Base-by-base conservation (phyloP, 331 rosid genomes). In the Stylosanthes scabra region DNA sequence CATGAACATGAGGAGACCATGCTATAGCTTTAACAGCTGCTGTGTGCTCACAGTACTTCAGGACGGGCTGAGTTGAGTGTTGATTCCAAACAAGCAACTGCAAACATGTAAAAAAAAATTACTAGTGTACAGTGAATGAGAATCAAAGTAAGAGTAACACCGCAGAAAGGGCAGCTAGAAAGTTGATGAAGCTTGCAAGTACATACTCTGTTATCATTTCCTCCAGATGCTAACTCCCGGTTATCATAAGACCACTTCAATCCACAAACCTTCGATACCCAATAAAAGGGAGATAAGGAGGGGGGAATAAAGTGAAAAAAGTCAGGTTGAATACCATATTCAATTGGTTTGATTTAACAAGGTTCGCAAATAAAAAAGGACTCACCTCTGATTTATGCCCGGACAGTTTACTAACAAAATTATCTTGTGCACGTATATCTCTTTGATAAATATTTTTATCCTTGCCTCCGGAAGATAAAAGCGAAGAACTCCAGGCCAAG, bases 11-110 rank as follows among this genome's bases (percentile, higher is more conserved):
- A 34, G 98, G 98, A 62, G 97, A 93, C 98, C 98, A 93, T 8
- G 98, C 95, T 68, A 93, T 93, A 42, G 98, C 98, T 88, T 93
- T 93, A 54, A 93, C 98, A 39, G 98, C 98, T 14, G 98, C 98
- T 11, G 95, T 90, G 77, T 93, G 98, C 86, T 88, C 95, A 69
- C 85, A 86, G 88, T 82, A 93, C 79, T 87, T 93, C 78, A 93
- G 83, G 70, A 93, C 70, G 2, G 98, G 98, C 58, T 88, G 95
- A 71, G 87, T 87, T 64, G 97, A 90, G 86, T 87, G 93, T 69
- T 86, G 97, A 82, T 90, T 90, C 98, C 98, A 93, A 62, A 93
- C 97, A 68, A 85, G 88, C 70, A 93, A 88, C 98, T 93, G 86
- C 57, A 74, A 27, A 72, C 54, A 74, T 34, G 66, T 6, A 7